A percentile compares a stretch with the other conserved stretches of the same genome.
Conservation (phyloP, 495 filamentous ascomycete species). For the Lophiostoma macrostomum region DNA sequence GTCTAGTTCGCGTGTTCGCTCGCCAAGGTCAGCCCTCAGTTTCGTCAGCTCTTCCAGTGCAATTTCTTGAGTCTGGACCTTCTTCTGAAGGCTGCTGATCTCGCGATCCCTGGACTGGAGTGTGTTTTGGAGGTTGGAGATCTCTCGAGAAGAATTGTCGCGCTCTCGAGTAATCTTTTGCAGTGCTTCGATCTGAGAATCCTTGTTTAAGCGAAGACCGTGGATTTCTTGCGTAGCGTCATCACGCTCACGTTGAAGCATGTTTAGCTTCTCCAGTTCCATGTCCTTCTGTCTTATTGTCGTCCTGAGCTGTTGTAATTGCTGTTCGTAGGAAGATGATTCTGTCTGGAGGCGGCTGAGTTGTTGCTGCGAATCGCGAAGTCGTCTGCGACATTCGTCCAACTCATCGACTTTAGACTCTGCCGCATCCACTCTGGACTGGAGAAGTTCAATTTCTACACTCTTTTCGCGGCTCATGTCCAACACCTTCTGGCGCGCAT, state of each 20-base stretch:
- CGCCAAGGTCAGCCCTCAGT: constrained; percentile 14
- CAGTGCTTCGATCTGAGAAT: constrained; percentile 59
- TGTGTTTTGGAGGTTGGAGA: constrained; percentile 9
- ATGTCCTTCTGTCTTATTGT: constrained; percentile 3
- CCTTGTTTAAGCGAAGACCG: constrained; percentile 44
- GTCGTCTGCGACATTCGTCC: constrained; percentile 23
- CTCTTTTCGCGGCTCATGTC: constrained; percentile 33
- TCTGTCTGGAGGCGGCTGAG: constrained; percentile 19
- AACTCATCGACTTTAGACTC: constrained; percentile 31
- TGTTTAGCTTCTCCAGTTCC: constrained; percentile 7
- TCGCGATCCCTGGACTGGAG: constrained; percentile 26
- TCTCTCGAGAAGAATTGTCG: constrained; percentile 13
- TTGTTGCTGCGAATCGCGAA: constrained; percentile 18
- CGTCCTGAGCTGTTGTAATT: constrained; percentile 26
- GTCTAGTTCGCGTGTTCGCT: constrained; percentile 28
- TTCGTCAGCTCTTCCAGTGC: constrained; percentile 34
- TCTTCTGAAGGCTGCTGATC: constrained; percentile 20
- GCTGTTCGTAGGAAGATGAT: constrained; percentile 21
- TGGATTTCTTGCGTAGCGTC: constrained; percentile 14
- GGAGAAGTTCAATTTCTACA: constrained; percentile 31
- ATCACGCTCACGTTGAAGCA: constrained; percentile 24
- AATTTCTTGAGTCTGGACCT: constrained; percentile 33
- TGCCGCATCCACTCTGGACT: constrained; percentile 27
- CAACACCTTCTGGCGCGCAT: constrained; percentile 33
- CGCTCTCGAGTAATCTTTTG: constrained; percentile 57